Evolutionary conservation across 2,329 filamentous ascomycete genomes (phyloP).

Genomic region (Ascocoryne sarcoides): DNA sequence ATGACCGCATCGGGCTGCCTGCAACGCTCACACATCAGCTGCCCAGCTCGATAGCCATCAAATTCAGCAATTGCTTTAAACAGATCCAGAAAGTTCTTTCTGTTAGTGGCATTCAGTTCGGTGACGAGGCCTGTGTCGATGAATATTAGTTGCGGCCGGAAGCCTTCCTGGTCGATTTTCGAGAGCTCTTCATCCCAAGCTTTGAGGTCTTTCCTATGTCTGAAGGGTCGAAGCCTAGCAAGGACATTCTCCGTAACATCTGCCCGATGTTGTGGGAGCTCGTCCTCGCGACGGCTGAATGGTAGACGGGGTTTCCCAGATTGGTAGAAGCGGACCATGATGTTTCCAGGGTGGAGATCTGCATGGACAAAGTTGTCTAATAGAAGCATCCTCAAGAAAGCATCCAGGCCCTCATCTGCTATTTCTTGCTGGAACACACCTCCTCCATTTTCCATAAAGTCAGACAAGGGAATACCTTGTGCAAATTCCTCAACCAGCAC

Average conservation of each 20-base stretch:
- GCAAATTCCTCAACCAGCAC: constrained; percentile 94
- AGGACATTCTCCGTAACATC: constrained; percentile 87
- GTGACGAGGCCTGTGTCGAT: constrained; percentile 96
- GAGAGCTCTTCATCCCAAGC: constrained; percentile 68
- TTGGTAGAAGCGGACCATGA: constrained; percentile 98
- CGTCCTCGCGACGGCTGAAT: constrained; percentile 30
- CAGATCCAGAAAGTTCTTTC: constrained; percentile 84
- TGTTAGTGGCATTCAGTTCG: constrained; percentile 78
- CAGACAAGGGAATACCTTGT: constrained; percentile 81
- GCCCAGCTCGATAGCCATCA: constrained; percentile 88
- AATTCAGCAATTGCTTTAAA: constrained; percentile 96
- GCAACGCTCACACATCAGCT: constrained; percentile 93
- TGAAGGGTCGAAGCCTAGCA: constrained; percentile 65
- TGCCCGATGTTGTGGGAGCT: constrained; percentile 39
- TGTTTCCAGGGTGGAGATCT: constrained; percentile 93
- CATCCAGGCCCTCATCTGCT: constrained; percentile 87
- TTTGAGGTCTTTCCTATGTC: constrained; percentile 48
- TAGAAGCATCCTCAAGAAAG: constrained; percentile 91
- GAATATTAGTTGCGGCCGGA: constrained; percentile 89
- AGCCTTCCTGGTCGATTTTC: constrained; percentile 78
- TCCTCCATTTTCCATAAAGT: constrained; percentile 85
- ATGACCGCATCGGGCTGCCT: constrained; percentile 86
- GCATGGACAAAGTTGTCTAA: constrained; percentile 98
- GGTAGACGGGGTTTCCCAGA: constrained; percentile 62
- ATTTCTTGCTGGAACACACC: constrained; percentile 92